A percentile compares a stretch with the other conserved stretches of the same genome.
These are phyloP conservation scores for Alternaria brassicicola DNA, from an alignment of 2,329 filamentous ascomycete species.

Conservation along the genomic window DNA sequence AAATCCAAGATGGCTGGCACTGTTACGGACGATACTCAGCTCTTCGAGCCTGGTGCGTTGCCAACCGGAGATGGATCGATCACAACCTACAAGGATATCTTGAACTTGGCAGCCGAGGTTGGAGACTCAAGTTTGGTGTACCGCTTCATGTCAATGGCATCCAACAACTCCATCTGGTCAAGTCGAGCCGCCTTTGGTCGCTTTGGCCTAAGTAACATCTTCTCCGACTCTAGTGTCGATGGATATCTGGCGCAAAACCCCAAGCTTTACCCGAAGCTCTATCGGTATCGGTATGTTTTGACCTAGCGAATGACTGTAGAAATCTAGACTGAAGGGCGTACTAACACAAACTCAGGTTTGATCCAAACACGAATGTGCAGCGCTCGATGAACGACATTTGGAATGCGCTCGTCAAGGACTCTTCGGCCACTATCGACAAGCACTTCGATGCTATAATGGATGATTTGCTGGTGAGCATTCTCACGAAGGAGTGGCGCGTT, in stretches of 20 bases:
- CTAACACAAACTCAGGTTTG: slow-evolving; percentile 62
- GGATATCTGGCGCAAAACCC: slow-evolving; percentile 78
- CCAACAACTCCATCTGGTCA: slow-evolving; percentile 95
- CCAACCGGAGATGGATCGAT: slow-evolving; percentile 90
- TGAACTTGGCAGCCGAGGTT: slow-evolving; percentile 92
- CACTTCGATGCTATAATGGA: slow-evolving; percentile 90
- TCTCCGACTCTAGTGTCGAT: slow-evolving; percentile 78
- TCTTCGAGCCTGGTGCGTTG: slow-evolving; percentile 89
- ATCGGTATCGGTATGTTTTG: slow-evolving; percentile 69
- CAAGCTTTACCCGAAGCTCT: slow-evolving; percentile 94
- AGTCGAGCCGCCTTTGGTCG: slow-evolving; percentile 95
- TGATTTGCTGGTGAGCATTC: slow-evolving; percentile 82
- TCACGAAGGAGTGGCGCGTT: slow-evolving; percentile 92
- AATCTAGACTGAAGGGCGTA: neutral
- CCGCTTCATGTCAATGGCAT: slow-evolving; percentile 96
- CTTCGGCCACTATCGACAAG: slow-evolving; percentile 73
- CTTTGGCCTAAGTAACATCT: slow-evolving; percentile 88
- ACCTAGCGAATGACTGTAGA: neutral
- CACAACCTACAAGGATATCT: slow-evolving; percentile 97
- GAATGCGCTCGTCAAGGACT: slow-evolving; percentile 92
- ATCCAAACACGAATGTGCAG: slow-evolving; percentile 91
- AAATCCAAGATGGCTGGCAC: slow-evolving; percentile 72
- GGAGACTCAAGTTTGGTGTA: slow-evolving; percentile 97
- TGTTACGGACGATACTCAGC: slow-evolving; percentile 86
- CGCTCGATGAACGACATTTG: slow-evolving; percentile 98